phyloP scores from a whole-genome alignment of 208 protist genomes.

The Trypanosoma rangeli region DNA sequence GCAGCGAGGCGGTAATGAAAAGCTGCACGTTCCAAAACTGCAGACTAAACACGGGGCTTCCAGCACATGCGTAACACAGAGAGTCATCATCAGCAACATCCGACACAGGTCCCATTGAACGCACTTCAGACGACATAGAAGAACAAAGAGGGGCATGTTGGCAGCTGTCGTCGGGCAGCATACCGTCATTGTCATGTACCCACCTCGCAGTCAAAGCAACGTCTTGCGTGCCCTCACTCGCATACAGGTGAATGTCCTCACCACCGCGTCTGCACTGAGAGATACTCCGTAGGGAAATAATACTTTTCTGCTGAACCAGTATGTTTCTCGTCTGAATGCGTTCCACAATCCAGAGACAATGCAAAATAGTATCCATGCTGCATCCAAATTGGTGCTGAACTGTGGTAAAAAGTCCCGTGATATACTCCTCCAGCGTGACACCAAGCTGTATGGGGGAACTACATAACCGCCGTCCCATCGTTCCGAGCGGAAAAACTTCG shows the following conservation, averaged over 20 bases:
- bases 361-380: constrained; percentile 34
- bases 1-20: constrained; percentile 36
- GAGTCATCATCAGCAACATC: constrained; percentile 24
- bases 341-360: constrained; percentile 41
- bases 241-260: constrained; percentile 1
- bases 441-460: constrained; percentile 33
- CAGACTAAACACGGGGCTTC: constrained; percentile 30
- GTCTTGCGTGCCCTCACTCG: neutral
- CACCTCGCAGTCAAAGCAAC: neutral
- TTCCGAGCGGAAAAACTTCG: constrained; percentile 27
- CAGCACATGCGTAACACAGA: constrained; percentile 29
- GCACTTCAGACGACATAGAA: neutral
- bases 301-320: constrained; percentile 22
- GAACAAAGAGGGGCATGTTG: constrained; percentile 16
- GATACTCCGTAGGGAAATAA: neutral
- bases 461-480: constrained; percentile 37
- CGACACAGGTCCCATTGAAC: constrained; percentile 28
- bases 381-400: constrained; percentile 25
- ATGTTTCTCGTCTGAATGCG: constrained; percentile 41
- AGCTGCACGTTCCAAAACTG: constrained; percentile 47
- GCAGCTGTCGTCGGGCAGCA: neutral
- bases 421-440: constrained; percentile 28
- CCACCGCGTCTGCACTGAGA: neutral
- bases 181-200: neutral
- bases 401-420: constrained; percentile 26